phyloP scores from a whole-genome alignment of 2,329 filamentous ascomycete genomes.

The Raffaelea ambrosiae region DNA sequence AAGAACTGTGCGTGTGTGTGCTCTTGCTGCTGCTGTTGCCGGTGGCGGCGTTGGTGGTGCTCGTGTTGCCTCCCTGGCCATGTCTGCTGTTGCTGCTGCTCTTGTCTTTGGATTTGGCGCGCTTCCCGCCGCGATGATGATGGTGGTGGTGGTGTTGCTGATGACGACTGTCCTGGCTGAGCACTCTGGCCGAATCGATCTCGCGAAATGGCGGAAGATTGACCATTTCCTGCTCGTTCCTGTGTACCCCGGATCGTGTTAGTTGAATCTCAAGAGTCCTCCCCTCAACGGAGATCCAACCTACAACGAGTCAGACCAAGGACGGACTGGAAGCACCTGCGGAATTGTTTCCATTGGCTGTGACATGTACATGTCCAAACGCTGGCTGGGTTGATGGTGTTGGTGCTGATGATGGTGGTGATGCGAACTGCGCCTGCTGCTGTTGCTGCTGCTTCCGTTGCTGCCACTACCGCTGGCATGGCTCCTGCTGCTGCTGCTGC shows the following conservation, averaged over 20 bases:
- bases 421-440: neutral
- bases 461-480: neutral
- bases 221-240: constrained; percentile 1
- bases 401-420: neutral
- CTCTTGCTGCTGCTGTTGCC: neutral
- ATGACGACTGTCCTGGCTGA: constrained; percentile 6
- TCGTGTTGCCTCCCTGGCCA: neutral
- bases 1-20: neutral
- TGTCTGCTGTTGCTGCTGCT: neutral
- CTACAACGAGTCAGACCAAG: constrained; percentile 13
- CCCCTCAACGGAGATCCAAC: constrained; percentile 7
- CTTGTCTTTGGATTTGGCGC: neutral
- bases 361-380: neutral
- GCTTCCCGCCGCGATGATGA: neutral
- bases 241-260: neutral
- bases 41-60: neutral
- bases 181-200: constrained; percentile 7
- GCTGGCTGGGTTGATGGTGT: neutral
- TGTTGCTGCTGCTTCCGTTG: neutral
- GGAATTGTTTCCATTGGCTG: constrained; percentile 1
- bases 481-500: neutral
- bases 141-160: neutral
- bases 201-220: constrained; percentile 10
- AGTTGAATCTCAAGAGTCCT: neutral
- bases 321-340: constrained; percentile 11